Percentiles rank a stretch among this genome's conserved stretches.
Conservation (phyloP, 495 filamentous ascomycete genomes). For the Podospora didyma region DNA sequence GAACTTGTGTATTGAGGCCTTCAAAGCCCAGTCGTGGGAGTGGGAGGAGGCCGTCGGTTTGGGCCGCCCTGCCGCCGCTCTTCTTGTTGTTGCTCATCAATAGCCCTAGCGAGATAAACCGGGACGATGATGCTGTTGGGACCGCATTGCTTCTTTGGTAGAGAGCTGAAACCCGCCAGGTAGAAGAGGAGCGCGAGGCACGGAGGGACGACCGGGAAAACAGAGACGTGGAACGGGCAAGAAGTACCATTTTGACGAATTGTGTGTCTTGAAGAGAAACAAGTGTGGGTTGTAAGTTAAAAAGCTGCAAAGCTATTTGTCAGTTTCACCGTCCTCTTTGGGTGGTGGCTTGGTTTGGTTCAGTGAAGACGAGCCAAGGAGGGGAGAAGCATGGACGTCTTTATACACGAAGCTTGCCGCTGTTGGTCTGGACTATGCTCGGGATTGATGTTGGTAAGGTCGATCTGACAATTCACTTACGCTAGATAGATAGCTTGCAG, state of each 20-base stretch:
- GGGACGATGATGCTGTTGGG: slow-evolving; percentile 17
- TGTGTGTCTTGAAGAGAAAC: slow-evolving; percentile 3
- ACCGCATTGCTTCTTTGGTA: neutral
- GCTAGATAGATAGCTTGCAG: slow-evolving; percentile 2
- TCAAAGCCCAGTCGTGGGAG: neutral
- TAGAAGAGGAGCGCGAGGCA: slow-evolving; percentile 18
- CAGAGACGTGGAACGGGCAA: slow-evolving; percentile 30
- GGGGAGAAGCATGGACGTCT: too few species aligned
- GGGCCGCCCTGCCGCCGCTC: slow-evolving; percentile 3
- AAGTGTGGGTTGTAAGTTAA: neutral
- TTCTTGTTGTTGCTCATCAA: slow-evolving; percentile 19
- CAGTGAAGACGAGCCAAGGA: too few species aligned
- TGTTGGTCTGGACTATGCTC: neutral
- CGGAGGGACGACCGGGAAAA: slow-evolving; percentile 12
- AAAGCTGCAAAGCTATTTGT: too few species aligned
- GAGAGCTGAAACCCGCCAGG: slow-evolving; percentile 3
- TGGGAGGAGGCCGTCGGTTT: neutral
- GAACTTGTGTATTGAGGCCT: slow-evolving; percentile 8
- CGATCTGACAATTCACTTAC: neutral
- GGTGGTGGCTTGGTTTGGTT: too few species aligned
- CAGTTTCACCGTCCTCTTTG: neutral
- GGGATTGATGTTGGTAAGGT: neutral
- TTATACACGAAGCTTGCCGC: too few species aligned
- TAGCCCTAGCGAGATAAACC: neutral
- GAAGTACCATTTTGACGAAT: slow-evolving; percentile 51